Evolutionary conservation across 768 basidiomycete genomes (phyloP).

Genomic region (Fomitopsis pulvina): DNA sequence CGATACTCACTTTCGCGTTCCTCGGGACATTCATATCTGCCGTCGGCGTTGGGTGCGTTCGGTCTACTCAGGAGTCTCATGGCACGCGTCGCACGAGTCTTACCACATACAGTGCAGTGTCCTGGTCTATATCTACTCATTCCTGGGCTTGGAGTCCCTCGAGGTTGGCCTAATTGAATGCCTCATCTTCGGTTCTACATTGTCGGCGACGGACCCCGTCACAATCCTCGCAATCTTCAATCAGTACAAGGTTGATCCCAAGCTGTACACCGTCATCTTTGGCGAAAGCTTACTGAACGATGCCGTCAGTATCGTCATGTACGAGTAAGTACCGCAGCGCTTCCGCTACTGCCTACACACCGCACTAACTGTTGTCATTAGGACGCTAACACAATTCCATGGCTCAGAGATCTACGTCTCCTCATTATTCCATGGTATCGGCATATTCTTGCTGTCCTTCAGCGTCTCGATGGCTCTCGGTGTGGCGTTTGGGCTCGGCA

Average conservation of each 20-base stretch:
- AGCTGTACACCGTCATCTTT: constrained; percentile 95
- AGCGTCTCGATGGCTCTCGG: constrained; percentile 92
- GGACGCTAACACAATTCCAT: constrained; percentile 89
- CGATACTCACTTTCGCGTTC: constrained; percentile 91
- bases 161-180: constrained; percentile 87
- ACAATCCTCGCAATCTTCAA: constrained; percentile 98
- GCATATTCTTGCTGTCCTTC: constrained; percentile 95
- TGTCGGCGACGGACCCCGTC: constrained; percentile 96
- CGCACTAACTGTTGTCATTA: constrained; percentile 23
- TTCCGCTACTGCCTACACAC: not conserved
- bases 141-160: constrained; percentile 86
- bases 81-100: constrained; percentile 24
- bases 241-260: constrained; percentile 97
- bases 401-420: constrained; percentile 80
- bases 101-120: constrained; percentile 61
- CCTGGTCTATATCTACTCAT: constrained; percentile 91
- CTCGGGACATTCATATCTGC: constrained; percentile 95
- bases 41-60: constrained; percentile 80
- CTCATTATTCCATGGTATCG: constrained; percentile 93
- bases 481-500: constrained; percentile 82
- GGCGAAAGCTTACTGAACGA: constrained; percentile 96
- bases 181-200: constrained; percentile 91
- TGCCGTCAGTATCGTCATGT: constrained; percentile 99
- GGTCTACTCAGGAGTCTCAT: not conserved
- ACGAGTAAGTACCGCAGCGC: constrained; percentile 68